These are phyloP conservation scores for Exophiala calicioides DNA, from an alignment of 2,329 filamentous ascomycete species.

Conservation along the genomic window DNA sequence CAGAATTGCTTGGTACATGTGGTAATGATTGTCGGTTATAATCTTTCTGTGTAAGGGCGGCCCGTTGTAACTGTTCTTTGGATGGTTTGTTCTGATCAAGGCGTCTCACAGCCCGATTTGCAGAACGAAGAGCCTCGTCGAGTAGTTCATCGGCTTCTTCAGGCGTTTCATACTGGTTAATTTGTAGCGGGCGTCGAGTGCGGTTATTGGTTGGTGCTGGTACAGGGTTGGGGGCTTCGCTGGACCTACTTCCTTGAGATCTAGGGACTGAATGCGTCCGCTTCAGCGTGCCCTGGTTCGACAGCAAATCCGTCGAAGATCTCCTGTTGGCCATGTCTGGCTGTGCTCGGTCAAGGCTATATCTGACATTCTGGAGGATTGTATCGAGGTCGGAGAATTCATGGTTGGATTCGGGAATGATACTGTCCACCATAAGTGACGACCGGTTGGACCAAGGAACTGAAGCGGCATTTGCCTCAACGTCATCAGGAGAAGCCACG, in stretches of 20 bases:
- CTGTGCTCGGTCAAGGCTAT: slow-evolving; percentile 52
- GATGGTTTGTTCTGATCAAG: slow-evolving; percentile 53
- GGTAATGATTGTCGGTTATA: slow-evolving; percentile 40
- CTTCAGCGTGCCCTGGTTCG: slow-evolving; percentile 28
- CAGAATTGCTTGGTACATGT: slow-evolving; percentile 20
- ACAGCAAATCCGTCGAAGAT: slow-evolving; percentile 13
- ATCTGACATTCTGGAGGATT: slow-evolving; percentile 61
- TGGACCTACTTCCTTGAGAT: slow-evolving; percentile 26
- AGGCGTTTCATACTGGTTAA: slow-evolving; percentile 85
- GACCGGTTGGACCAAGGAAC: slow-evolving; percentile 86
- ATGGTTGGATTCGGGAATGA: slow-evolving; percentile 41
- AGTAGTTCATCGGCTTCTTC: slow-evolving; percentile 96
- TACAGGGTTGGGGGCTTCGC: slow-evolving; percentile 42
- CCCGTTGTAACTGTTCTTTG: slow-evolving; percentile 46
- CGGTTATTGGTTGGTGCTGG: slow-evolving; percentile 71
- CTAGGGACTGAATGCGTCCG: slow-evolving; percentile 29
- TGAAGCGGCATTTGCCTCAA: slow-evolving; percentile 90
- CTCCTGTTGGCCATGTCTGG: slow-evolving; percentile 8
- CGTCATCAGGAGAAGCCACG: slow-evolving; percentile 80
- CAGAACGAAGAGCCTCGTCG: slow-evolving; percentile 80
- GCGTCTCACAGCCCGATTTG: slow-evolving; percentile 71
- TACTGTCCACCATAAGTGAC: slow-evolving; percentile 72
- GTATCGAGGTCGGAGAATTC: slow-evolving; percentile 63
- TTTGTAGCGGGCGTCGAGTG: slow-evolving; percentile 72
- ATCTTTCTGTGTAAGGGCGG: slow-evolving; percentile 39